A percentile compares a stretch with the other conserved stretches of the same genome.
Evolutionary conservation across 1,139 yeast species (phyloP).

Genomic region (Kurtzmaniella quercitrusa): DNA sequence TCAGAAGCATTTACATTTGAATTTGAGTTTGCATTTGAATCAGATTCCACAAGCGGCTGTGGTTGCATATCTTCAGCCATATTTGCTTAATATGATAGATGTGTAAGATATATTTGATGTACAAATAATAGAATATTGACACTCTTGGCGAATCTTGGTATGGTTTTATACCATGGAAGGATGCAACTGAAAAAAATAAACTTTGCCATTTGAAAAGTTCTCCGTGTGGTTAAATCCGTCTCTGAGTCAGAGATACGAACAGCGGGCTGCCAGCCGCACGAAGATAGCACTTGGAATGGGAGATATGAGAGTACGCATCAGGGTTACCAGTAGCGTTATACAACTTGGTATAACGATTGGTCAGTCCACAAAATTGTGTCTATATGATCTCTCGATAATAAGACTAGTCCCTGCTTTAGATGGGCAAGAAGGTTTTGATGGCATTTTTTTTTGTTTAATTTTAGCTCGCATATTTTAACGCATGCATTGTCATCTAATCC

Average conservation of each 20-base stretch:
- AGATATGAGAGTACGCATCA: no score
- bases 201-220: neutral
- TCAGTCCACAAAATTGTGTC: no score
- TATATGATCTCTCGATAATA: no score
- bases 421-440: no score
- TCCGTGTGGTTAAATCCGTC: neutral
- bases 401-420: no score
- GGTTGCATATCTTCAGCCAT: neutral
- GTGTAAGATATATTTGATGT: no score
- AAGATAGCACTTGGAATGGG: neutral
- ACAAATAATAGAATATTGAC: neutral
- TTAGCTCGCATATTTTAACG: no score
- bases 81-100: neutral
- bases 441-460: no score
- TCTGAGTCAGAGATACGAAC: neutral
- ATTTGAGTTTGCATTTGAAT: neutral
- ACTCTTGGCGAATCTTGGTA: neutral
- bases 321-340: no score
- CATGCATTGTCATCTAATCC: no score
- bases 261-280: neutral
- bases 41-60: neutral
- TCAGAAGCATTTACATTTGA: constrained; percentile 1
- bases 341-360: no score
- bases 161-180: neutral
- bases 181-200: neutral